These are phyloP conservation scores for Forsythia suspensa DNA, from an alignment of 257 asterid species.

Conservation along the genomic window DNA sequence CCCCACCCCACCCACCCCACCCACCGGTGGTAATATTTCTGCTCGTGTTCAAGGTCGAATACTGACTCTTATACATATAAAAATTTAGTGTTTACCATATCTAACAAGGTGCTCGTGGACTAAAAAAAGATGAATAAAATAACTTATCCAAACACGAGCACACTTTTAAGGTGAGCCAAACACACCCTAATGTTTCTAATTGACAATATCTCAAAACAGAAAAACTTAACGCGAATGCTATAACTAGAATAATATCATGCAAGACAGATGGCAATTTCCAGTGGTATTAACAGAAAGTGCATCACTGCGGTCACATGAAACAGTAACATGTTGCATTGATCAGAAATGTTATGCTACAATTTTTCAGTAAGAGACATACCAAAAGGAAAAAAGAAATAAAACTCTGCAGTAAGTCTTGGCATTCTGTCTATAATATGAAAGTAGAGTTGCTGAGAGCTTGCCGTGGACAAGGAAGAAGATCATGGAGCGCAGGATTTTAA, in stretches of 20 bases:
- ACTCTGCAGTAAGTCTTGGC: neutral
- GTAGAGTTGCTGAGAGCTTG: neutral
- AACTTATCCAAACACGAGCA: too few species aligned
- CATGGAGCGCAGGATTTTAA: neutral
- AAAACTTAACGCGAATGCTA: neutral
- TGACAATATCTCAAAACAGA: neutral
- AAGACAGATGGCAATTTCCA: neutral
- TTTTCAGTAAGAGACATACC: neutral
- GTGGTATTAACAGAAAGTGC: neutral
- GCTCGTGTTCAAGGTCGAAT: too few species aligned
- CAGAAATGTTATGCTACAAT: neutral
- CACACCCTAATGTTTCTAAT: too few species aligned
- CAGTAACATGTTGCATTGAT: neutral
- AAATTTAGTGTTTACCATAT: too few species aligned
- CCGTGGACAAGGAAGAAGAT: neutral
- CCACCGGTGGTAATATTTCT: too few species aligned
- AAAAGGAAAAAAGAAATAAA: neutral
- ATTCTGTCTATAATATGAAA: neutral
- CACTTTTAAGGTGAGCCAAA: too few species aligned
- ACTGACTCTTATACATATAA: too few species aligned
- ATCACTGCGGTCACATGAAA: too few species aligned
- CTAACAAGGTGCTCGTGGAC: too few species aligned
- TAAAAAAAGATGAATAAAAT: too few species aligned
- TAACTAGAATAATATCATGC: neutral
- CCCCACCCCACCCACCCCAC: too few species aligned